A percentile compares a stretch with the other conserved stretches of the same genome.
These are phyloP conservation scores for Phytophthora pluvialis DNA, from an alignment of 352 stramenopile species.

Conservation along the genomic window DNA sequence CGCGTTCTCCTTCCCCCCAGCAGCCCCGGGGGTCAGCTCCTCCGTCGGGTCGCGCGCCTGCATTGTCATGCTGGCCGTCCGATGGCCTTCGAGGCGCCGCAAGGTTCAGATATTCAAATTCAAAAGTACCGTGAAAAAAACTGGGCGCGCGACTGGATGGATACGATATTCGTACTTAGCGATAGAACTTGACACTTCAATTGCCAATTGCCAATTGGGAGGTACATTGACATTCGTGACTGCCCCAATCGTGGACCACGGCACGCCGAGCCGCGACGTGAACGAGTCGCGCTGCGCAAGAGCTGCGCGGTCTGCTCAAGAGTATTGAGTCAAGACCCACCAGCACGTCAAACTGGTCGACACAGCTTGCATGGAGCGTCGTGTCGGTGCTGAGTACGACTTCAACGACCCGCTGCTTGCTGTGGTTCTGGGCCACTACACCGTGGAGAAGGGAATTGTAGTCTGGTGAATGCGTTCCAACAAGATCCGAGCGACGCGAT, in stretches of 20 bases:
- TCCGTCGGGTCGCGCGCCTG: slow-evolving; percentile 33
- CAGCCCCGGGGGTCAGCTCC: slow-evolving; percentile 13
- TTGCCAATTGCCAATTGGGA: too few species aligned
- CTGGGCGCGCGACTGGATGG: slow-evolving; percentile 2
- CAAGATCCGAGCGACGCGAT: slow-evolving; percentile 70
- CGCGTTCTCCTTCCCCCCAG: slow-evolving; percentile 38
- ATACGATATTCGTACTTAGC: not conserved
- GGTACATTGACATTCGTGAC: too few species aligned
- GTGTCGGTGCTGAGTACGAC: slow-evolving; percentile 69
- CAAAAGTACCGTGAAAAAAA: slow-evolving; percentile 29
- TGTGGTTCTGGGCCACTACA: slow-evolving; percentile 68
- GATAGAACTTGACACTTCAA: too few species aligned
- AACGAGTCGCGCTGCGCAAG: slow-evolving; percentile 58
- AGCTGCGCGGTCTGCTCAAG: slow-evolving; percentile 55
- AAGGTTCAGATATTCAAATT: slow-evolving; percentile 59
- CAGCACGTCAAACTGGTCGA: slow-evolving; percentile 53
- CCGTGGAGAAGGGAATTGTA: slow-evolving; percentile 62
- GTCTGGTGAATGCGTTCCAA: slow-evolving; percentile 63
- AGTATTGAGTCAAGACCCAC: slow-evolving; percentile 36
- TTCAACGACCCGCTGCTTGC: slow-evolving; percentile 86
- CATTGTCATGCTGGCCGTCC: slow-evolving; percentile 39
- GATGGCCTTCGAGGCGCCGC: not conserved
- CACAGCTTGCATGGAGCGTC: slow-evolving; percentile 82
- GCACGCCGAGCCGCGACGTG: slow-evolving; percentile 73
- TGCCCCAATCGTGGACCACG: slow-evolving; percentile 80